These are phyloP conservation scores for Populus simonii DNA, from an alignment of 345 rosid genomes.

Conservation along the genomic window DNA sequence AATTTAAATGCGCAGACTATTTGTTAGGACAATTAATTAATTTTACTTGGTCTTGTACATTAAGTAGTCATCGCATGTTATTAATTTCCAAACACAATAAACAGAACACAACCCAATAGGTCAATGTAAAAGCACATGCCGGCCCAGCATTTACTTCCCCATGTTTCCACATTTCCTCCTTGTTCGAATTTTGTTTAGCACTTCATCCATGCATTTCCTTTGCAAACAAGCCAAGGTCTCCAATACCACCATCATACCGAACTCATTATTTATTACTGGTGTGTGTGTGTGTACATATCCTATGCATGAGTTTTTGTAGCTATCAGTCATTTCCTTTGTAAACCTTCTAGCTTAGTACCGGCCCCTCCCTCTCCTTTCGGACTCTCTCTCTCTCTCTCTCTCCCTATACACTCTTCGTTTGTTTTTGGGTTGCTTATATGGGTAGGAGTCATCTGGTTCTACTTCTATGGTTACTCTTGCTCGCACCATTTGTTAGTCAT, in stretches of 20 bases:
- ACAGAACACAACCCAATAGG: background rate
- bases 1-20: background rate
- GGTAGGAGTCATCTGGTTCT: conserved; percentile 17
- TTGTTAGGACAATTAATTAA: background rate
- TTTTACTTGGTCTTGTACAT: background rate
- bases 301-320: conserved; percentile 1
- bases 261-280: background rate
- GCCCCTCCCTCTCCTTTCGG: background rate
- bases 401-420: background rate
- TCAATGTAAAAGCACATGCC: background rate
- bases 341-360: background rate
- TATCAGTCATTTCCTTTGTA: conserved; percentile 4
- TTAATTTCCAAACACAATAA: background rate
- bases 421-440: conserved; percentile 21
- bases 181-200: background rate
- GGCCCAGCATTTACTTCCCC: conserved; percentile 26
- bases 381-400: background rate
- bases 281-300: background rate
- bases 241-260: background rate
- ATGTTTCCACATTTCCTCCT: conserved; percentile 22
- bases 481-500: conserved; percentile 11
- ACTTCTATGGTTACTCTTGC: conserved; percentile 15
- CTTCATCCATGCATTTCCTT: conserved; percentile 6
- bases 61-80: background rate
- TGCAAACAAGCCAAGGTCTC: conserved; percentile 19